Evolutionary conservation across 2,329 filamentous ascomycete species (phyloP).

Genomic region (Pseudocercospora fijiensis): DNA sequence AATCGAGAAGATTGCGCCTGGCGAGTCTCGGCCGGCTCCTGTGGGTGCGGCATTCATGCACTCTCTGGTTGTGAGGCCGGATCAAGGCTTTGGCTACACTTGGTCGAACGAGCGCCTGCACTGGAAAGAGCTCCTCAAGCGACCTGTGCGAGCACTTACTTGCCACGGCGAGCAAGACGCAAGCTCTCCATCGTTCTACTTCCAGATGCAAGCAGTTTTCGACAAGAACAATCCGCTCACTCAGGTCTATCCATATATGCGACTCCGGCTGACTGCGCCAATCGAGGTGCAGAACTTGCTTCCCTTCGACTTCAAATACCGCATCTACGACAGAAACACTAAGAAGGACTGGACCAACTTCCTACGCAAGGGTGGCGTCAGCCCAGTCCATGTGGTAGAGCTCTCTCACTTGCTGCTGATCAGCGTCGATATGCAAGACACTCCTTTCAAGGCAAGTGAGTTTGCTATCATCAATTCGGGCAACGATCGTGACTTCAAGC

Average conservation of each 20-base stretch:
- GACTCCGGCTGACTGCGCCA: slow-evolving; percentile 83
- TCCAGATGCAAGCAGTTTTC: slow-evolving; percentile 86
- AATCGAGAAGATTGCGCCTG: slow-evolving; percentile 95
- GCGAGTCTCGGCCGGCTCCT: slow-evolving; percentile 83
- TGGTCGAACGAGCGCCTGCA: slow-evolving; percentile 89
- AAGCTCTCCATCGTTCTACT: slow-evolving; percentile 80
- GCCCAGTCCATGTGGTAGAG: slow-evolving; percentile 95
- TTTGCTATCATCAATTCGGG: slow-evolving; percentile 96
- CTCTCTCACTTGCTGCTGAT: slow-evolving; percentile 88
- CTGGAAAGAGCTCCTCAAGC: slow-evolving; percentile 87
- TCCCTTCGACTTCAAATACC: slow-evolving; percentile 98
- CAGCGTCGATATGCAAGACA: slow-evolving; percentile 96
- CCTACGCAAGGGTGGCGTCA: slow-evolving; percentile 90
- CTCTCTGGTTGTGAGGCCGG: slow-evolving; percentile 80
- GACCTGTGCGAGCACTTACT: slow-evolving; percentile 80
- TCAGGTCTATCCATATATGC: slow-evolving; percentile 90
- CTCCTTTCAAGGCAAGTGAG: slow-evolving; percentile 88
- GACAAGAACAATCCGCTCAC: slow-evolving; percentile 81
- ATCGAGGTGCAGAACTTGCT: slow-evolving; percentile 92
- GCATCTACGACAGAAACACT: slow-evolving; percentile 97
- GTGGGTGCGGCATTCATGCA: slow-evolving; percentile 91
- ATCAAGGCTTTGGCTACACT: slow-evolving; percentile 92
- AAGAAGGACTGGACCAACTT: slow-evolving; percentile 99
- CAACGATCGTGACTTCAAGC: slow-evolving; percentile 80
- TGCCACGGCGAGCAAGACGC: slow-evolving; percentile 85